Evolutionary conservation across 352 stramenopile genomes (phyloP), one percentile per base, ranked within the genome.

Genomic region (Globisporangium nagaii): DNA sequence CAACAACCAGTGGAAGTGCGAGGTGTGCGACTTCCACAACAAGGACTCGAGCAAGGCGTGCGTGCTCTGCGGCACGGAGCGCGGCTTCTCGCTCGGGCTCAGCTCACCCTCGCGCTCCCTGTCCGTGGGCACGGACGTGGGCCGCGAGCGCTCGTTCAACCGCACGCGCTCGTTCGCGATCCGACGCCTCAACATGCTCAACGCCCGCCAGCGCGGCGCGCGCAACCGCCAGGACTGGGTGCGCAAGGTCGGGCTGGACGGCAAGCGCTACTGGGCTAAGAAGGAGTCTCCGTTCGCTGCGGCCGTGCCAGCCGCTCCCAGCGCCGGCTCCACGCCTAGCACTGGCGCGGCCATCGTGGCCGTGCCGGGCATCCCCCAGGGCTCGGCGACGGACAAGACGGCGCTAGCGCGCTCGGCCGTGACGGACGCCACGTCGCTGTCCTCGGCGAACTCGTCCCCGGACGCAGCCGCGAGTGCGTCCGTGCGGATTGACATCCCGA

Each of bases 11-110:
- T 94, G 84, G 84, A 87, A 91, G 60, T 94, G 84, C 63, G 81
- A 92, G 45, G 84, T 94, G 7, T 94, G 84, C 57, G 84, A 94
- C 65, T 94, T 94, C 60, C 78, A 91, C 66, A 94, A 94, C 70
- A 94, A 94, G 61, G 71, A 74, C 27, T 90, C 78, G 45, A 40
- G 71, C 56, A 88, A 87, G 63, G 42, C 71, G 17, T 94, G 84
- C 55, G 77, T 92, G 36, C 62, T 94, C 2, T 94, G 84, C 45
- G 84, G 84, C 56, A 94, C 84, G 17, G 84, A 94, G 56, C 71
- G 74, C 37, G 84, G 84, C 39, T 94, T 94, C 62, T 84, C 71
- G 44, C 68, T 94, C 9, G 81, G 81, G 0, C 65, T 88, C 1
- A 60, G 66, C 44, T 86, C 79, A 15, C 79, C 79, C 10, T 60